Conservation (phyloP, 352 stramenopile species). For the Phytophthora vignae region DNA sequence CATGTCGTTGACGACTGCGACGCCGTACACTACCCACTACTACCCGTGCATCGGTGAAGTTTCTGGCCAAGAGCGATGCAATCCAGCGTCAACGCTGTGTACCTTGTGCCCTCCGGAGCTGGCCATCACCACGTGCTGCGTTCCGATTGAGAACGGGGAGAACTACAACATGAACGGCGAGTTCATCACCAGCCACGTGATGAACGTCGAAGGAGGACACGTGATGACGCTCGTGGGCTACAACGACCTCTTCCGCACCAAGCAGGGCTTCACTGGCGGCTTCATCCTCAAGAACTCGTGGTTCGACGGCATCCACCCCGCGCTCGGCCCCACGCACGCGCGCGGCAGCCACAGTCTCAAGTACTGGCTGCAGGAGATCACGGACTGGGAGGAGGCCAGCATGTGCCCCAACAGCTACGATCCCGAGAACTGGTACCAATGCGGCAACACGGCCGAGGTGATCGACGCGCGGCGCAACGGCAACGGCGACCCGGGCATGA, state of each 20-base stretch:
- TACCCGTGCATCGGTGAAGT: constrained; percentile 65
- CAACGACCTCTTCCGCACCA: constrained; percentile 70
- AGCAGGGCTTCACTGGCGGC: constrained; percentile 67
- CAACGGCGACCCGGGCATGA: constrained; percentile 38
- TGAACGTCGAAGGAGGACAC: constrained; percentile 46
- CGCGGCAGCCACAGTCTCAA: constrained; percentile 72
- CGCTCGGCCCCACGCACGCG: constrained; percentile 63
- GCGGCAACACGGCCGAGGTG: constrained; percentile 64
- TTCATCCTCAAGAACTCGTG: constrained; percentile 87
- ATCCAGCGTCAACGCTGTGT: constrained; percentile 55
- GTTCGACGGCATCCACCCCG: constrained; percentile 67
- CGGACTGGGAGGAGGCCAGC: constrained; percentile 70
- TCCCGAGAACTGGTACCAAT: constrained; percentile 80
- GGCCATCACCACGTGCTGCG: constrained; percentile 61
- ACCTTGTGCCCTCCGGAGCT: constrained; percentile 62
- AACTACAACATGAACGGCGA: constrained; percentile 80
- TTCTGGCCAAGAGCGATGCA: constrained; percentile 54
- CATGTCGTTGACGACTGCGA: too few relatives aligned
- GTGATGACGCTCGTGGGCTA: constrained; percentile 79
- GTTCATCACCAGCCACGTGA: constrained; percentile 62
- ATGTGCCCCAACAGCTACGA: constrained; percentile 81
- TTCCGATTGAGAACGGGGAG: constrained; percentile 47
- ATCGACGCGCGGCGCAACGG: constrained; percentile 33
- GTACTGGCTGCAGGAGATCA: constrained; percentile 80
- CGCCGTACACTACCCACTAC: constrained; percentile 64